Evolutionary conservation across 192 early-diverging fungal genomes (phyloP).

Genomic region (Backusella psychrophila): DNA sequence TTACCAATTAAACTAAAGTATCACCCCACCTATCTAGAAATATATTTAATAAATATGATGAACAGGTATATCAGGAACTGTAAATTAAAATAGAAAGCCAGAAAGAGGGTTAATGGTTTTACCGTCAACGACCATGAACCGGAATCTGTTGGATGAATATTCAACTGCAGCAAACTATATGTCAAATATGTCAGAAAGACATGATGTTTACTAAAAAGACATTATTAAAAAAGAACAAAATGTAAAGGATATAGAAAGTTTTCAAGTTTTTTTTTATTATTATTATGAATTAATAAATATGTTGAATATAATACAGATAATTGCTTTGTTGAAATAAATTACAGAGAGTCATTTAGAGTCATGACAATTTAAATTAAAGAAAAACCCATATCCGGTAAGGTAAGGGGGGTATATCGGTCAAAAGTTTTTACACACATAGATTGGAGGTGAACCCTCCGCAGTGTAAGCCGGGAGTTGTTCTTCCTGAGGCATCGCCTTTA

Average conservation of each 20-base stretch:
- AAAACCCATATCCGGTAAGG: not conserved
- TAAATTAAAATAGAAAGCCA: not conserved
- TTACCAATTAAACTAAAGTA: too few species aligned
- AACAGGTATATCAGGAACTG: not conserved
- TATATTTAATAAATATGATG: too few species aligned
- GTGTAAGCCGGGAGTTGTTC: conserved; percentile 5
- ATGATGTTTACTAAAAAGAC: too few species aligned
- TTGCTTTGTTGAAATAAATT: too few species aligned
- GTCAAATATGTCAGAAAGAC: not conserved
- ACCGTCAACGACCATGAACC: not conserved
- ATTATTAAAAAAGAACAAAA: too few species aligned
- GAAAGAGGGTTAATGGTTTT: not conserved
- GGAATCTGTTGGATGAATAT: not conserved
- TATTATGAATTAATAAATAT: too few species aligned
- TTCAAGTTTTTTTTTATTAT: too few species aligned
- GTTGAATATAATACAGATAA: too few species aligned
- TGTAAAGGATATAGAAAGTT: too few species aligned
- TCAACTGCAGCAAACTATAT: not conserved
- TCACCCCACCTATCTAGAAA: too few species aligned
- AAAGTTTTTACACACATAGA: not conserved
- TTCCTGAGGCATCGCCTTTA: not conserved
- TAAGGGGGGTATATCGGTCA: not conserved
- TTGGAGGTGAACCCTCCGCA: not conserved
- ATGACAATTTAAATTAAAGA: too few species aligned
- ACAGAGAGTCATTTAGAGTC: too few species aligned